Evolutionary conservation across 2,329 filamentous ascomycete species (phyloP).

Genomic region (Tolypocladium guangdongense): DNA sequence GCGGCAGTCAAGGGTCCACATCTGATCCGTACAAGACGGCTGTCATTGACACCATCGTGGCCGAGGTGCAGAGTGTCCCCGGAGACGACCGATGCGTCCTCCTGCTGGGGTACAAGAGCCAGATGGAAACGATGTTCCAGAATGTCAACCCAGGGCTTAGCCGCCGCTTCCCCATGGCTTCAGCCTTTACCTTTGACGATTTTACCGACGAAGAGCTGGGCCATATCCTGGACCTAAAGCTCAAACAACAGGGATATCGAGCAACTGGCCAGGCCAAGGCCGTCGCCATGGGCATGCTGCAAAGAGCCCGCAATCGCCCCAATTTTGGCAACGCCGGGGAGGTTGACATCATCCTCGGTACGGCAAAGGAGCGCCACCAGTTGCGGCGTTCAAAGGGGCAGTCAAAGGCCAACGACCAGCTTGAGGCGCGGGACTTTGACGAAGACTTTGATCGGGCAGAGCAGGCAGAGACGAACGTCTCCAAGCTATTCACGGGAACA

Average conservation of each 20-base stretch:
- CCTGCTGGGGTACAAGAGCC: slow-evolving; percentile 57
- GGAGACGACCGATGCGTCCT: slow-evolving; percentile 65
- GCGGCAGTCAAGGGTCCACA: slow-evolving; percentile 7
- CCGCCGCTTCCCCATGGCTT: slow-evolving; percentile 52
- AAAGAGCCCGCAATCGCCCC: slow-evolving; percentile 37
- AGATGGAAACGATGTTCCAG: slow-evolving; percentile 64
- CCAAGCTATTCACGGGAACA: slow-evolving; percentile 43
- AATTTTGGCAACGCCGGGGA: slow-evolving; percentile 70
- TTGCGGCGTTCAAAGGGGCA: slow-evolving; percentile 7
- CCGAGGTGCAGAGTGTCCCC: slow-evolving; percentile 57
- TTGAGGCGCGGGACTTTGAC: slow-evolving; percentile 67
- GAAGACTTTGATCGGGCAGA: slow-evolving; percentile 44
- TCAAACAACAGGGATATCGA: neutral
- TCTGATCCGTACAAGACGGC: slow-evolving; percentile 43
- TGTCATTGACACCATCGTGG: slow-evolving; percentile 64
- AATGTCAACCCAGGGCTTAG: slow-evolving; percentile 60
- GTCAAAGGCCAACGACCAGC: slow-evolving; percentile 36
- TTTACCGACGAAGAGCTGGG: no score
- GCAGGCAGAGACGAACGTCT: slow-evolving; percentile 29
- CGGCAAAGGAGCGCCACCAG: slow-evolving; percentile 36
- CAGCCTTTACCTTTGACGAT: slow-evolving; percentile 47
- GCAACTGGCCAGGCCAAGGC: neutral
- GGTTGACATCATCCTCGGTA: slow-evolving; percentile 53
- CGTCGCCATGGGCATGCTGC: neutral
- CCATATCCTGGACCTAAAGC: neutral